Evolutionary conservation across 768 basidiomycete genomes (phyloP).

Genomic region (Daedalea quercina): DNA sequence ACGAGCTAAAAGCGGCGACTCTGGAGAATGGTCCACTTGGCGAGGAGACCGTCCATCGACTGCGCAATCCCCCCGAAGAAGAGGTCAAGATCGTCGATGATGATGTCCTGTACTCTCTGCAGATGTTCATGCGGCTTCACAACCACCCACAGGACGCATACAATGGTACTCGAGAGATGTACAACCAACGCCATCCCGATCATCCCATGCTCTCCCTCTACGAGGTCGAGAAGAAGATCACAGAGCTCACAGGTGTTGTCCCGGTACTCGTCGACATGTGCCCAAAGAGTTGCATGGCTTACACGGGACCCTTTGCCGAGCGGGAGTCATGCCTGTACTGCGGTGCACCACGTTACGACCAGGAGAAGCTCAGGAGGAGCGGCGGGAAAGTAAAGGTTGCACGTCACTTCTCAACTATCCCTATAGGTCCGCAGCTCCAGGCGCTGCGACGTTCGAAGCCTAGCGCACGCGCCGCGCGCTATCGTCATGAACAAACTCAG

Average conservation of each 20-base stretch:
- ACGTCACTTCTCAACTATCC: constrained; percentile 30
- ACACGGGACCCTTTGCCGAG: constrained; percentile 29
- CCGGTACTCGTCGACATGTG: constrained; percentile 36
- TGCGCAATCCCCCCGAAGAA: neutral
- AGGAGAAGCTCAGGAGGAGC: neutral
- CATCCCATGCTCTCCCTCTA: neutral
- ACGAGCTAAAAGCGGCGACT: neutral
- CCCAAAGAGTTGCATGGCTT: constrained; percentile 32
- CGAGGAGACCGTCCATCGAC: neutral
- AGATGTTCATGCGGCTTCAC: neutral
- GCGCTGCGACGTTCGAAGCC: constrained; percentile 21
- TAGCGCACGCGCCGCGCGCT: neutral
- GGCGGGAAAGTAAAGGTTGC: constrained; percentile 18
- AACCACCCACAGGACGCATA: neutral
- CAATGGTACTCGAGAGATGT: neutral
- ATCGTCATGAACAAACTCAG: constrained; percentile 1
- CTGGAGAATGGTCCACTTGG: neutral
- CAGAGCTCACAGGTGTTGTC: constrained; percentile 23
- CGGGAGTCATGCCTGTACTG: constrained; percentile 27
- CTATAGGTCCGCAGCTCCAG: constrained; percentile 37
- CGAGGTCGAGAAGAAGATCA: neutral
- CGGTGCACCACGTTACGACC: constrained; percentile 22
- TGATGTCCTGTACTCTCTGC: neutral
- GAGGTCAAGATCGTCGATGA: neutral
- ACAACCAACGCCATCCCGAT: neutral